Evolutionary conservation across 306 rosid genomes (phyloP).

Genomic region (Luffa acutangula): DNA sequence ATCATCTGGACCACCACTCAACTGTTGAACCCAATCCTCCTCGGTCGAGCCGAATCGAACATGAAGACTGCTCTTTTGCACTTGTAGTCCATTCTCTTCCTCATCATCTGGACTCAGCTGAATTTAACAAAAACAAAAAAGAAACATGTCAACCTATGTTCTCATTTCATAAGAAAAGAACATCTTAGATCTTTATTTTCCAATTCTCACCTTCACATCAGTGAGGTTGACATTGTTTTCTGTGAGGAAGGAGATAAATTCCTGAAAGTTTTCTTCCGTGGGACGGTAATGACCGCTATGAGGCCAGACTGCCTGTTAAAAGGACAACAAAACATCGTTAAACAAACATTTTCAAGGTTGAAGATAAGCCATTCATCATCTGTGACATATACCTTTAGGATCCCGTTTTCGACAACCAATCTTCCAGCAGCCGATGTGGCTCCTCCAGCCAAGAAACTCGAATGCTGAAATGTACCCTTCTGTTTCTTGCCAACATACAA

Average conservation of each 20-base stretch:
- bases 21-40: conserved; percentile 44
- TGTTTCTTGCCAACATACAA: conserved; percentile 30
- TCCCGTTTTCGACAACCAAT: conserved; percentile 24
- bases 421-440: conserved; percentile 38
- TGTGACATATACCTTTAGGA: conserved; percentile 19
- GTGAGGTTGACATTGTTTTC: conserved; percentile 24
- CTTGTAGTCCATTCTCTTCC: conserved; percentile 24
- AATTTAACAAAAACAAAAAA: conserved; percentile 21
- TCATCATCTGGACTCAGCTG: conserved; percentile 78
- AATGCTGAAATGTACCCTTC: conserved; percentile 42
- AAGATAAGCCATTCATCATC: not conserved
- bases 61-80: conserved; percentile 47
- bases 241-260: conserved; percentile 25
- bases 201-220: conserved; percentile 20
- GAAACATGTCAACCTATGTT: not conserved
- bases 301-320: conserved; percentile 26
- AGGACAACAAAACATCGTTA: not conserved
- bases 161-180: not conserved
- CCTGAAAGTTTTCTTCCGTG: conserved; percentile 23
- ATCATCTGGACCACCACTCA: conserved; percentile 23
- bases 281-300: conserved; percentile 36
- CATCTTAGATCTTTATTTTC: not conserved
- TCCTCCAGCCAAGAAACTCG: conserved; percentile 42
- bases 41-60: conserved; percentile 64
- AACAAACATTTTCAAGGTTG: not conserved